phyloP scores from a whole-genome alignment of 2,329 filamentous ascomycete genomes.

The Scytalidium sp. region DNA sequence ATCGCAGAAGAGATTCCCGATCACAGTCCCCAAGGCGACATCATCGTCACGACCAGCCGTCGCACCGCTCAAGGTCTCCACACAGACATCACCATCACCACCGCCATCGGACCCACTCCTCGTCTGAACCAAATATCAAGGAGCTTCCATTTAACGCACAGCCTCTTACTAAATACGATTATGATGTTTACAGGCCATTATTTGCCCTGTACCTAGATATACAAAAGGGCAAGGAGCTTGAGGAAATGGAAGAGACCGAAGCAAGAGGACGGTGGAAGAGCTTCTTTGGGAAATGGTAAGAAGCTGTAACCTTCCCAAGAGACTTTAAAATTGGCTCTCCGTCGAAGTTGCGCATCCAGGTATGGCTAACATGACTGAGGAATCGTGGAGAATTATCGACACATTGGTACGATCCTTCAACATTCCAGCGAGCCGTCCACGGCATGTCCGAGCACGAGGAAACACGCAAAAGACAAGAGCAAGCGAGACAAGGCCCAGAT shows the following conservation, averaged over 20 bases:
- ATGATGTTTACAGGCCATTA: conserved; percentile 63
- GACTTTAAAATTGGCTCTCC: neutral
- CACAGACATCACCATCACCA: conserved; percentile 30
- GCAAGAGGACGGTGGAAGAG: conserved; percentile 87
- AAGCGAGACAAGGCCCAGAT: conserved; percentile 1
- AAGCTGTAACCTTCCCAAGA: conserved; percentile 1
- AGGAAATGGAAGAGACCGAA: conserved; percentile 71
- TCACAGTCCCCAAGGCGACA: conserved; percentile 11
- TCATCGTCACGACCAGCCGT: conserved; percentile 8
- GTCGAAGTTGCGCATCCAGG: neutral
- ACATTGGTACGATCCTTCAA: conserved; percentile 88
- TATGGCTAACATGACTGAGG: conserved; percentile 51
- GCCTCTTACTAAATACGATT: conserved; percentile 65
- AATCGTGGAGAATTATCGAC: conserved; percentile 83
- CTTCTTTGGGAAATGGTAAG: conserved; percentile 82
- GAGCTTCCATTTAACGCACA: conserved; percentile 64
- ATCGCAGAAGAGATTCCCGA: conserved; percentile 5
- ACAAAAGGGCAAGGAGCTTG: conserved; percentile 73
- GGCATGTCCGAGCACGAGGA: neutral
- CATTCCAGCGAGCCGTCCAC: conserved; percentile 28
- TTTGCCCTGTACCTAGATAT: conserved; percentile 85
- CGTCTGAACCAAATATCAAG: conserved; percentile 5
- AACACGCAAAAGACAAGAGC: conserved; percentile 1
- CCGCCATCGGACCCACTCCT: conserved; percentile 30
- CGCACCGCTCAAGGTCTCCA: conserved; percentile 10